These are phyloP conservation scores for Podospora pseudocomata DNA, from an alignment of 495 filamentous ascomycete genomes.

Conservation along the genomic window DNA sequence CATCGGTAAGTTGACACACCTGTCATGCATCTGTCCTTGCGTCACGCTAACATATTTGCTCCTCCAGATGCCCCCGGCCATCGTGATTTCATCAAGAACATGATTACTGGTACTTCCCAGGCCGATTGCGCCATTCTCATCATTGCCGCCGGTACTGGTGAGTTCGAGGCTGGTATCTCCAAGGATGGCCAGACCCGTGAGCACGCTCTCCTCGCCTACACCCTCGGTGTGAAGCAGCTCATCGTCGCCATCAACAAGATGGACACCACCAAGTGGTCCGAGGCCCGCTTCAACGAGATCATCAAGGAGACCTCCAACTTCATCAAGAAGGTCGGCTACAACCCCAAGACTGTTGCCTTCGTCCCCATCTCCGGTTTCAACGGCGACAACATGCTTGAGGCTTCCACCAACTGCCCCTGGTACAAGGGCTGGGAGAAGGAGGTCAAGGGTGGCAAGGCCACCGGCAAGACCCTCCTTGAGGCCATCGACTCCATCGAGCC, in stretches of 20 bases:
- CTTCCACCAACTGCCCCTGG: constrained; percentile 94
- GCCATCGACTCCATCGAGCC: constrained; percentile 96
- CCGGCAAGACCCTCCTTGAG: constrained; percentile 97
- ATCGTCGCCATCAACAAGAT: constrained; percentile 99
- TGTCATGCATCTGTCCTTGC: background rate
- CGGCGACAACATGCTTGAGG: constrained; percentile 99
- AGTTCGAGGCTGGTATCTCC: constrained; percentile 99
- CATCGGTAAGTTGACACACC: constrained; percentile 65
- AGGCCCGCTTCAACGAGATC: constrained; percentile 96
- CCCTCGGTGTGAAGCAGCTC: constrained; percentile 99
- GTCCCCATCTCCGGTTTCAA: constrained; percentile 99
- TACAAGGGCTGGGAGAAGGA: constrained; percentile 99
- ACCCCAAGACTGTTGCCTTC: constrained; percentile 96
- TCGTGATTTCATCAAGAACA: constrained; percentile 99
- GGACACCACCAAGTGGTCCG: constrained; percentile 98
- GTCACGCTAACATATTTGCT: constrained; percentile 14
- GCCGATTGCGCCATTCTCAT: constrained; percentile 99
- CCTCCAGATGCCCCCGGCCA: constrained; percentile 89
- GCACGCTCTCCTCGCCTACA: constrained; percentile 99
- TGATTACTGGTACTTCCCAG: constrained; percentile 99
- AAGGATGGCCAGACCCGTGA: constrained; percentile 99
- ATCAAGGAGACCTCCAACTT: constrained; percentile 99
- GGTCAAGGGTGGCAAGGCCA: constrained; percentile 83
- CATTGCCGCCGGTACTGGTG: constrained; percentile 99
- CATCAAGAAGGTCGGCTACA: constrained; percentile 99